phyloP scores from a whole-genome alignment of 768 basidiomycete species.

The Lentinus brumalis region DNA sequence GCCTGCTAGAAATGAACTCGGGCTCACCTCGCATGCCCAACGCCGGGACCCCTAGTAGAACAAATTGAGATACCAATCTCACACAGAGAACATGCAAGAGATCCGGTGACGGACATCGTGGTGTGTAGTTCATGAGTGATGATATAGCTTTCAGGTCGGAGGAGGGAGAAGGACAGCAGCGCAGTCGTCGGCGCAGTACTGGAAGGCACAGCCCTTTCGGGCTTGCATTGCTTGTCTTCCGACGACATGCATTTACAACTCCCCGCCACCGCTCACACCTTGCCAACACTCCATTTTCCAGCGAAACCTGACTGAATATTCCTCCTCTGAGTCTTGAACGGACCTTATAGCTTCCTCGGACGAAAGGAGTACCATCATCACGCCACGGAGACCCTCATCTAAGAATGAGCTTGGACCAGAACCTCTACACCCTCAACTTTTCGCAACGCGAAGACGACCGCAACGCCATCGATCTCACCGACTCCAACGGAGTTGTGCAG shows the following conservation, averaged over 20 bases:
- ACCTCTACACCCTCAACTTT: constrained; percentile 78
- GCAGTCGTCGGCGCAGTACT: neutral
- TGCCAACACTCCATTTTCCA: neutral
- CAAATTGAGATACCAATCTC: too few species aligned
- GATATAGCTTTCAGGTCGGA: neutral
- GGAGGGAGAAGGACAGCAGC: neutral
- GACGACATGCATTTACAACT: constrained; percentile 4
- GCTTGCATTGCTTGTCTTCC: neutral
- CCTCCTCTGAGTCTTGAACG: too few species aligned
- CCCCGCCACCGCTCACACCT: neutral
- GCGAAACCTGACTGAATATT: too few species aligned
- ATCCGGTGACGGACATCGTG: too few species aligned
- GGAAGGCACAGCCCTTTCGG: neutral
- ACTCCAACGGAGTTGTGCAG: constrained; percentile 61
- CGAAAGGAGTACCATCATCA: too few species aligned
- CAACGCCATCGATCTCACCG: constrained; percentile 68
- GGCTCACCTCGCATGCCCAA: too few species aligned
- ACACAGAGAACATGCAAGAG: too few species aligned
- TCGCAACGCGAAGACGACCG: constrained; percentile 60
- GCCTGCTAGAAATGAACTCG: too few species aligned
- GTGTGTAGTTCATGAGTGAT: too few species aligned
- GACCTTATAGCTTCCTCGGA: too few species aligned
- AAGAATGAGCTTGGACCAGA: constrained; percentile 80
- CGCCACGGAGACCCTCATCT: too few species aligned
- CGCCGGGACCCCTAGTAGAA: too few species aligned